Evolutionary conservation across 2,329 filamentous ascomycete species (phyloP).

Genomic region (Fusarium sp.): DNA sequence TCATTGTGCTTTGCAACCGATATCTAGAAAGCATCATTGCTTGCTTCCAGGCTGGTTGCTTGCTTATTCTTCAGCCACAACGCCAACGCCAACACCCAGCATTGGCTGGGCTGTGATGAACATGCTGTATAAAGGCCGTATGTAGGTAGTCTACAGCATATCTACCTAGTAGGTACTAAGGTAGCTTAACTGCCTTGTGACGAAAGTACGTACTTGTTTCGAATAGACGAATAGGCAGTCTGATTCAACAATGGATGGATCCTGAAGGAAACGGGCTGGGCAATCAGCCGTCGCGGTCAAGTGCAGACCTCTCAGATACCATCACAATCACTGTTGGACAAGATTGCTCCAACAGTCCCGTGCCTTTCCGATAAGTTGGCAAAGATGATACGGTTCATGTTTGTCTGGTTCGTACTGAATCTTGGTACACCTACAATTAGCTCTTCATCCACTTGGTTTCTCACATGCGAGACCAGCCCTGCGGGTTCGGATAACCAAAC

Average conservation of each 20-base stretch:
- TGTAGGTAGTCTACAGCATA: not conserved
- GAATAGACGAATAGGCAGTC: not conserved
- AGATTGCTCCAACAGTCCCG: conserved; percentile 5
- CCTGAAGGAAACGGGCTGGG: not conserved
- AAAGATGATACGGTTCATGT: not conserved
- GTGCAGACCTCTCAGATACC: not conserved
- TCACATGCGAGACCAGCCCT: conserved; percentile 17
- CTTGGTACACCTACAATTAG: conserved; percentile 4
- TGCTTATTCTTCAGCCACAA: conserved; percentile 6
- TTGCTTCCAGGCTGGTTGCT: not conserved
- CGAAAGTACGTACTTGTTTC: not conserved
- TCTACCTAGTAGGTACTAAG: no score
- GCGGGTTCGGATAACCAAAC: conserved; percentile 24
- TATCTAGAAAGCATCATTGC: not conserved
- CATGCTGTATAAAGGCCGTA: not conserved
- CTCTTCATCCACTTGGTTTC: conserved; percentile 15
- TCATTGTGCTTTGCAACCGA: not conserved
- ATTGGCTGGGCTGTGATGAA: not conserved
- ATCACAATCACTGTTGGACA: not conserved
- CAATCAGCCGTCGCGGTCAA: not conserved
- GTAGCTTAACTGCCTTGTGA: no score
- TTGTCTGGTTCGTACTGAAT: conserved; percentile 4
- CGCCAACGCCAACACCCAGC: not conserved
- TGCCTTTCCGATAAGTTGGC: not conserved
- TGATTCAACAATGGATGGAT: not conserved